phyloP scores from a whole-genome alignment of 345 rosid genomes.

The Psidium friedrichsthalianum region DNA sequence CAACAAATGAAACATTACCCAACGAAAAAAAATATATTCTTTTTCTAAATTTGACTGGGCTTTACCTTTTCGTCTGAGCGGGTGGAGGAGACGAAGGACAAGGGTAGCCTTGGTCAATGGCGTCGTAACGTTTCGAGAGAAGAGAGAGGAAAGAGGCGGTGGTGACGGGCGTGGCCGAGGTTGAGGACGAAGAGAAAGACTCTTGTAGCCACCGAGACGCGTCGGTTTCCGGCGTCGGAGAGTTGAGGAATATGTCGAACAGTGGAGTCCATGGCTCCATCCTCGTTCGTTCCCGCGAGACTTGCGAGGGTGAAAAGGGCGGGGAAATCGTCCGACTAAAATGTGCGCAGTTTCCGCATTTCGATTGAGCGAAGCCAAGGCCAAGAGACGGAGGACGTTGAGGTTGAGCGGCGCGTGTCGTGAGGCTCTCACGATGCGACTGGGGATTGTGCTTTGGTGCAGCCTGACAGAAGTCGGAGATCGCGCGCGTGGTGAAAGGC shows the following conservation, averaged over 20 bases:
- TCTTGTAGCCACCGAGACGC: slow-evolving; percentile 61
- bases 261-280: slow-evolving; percentile 72
- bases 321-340: neutral
- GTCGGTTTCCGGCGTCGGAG: slow-evolving; percentile 53
- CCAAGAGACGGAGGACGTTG: neutral
- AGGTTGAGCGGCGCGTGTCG: neutral
- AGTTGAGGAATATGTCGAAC: slow-evolving; percentile 43
- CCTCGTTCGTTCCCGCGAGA: neutral
- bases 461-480: neutral
- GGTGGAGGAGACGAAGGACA: slow-evolving; percentile 15
- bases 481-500: neutral
- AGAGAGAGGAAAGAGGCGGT: slow-evolving; percentile 50
- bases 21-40: neutral
- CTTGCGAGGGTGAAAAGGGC: neutral
- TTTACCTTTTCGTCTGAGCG: slow-evolving; percentile 24
- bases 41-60: neutral
- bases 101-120: slow-evolving; percentile 5
- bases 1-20: neutral
- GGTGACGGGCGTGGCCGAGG: slow-evolving; percentile 25
- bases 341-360: neutral
- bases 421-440: neutral
- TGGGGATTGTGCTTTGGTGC: neutral
- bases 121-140: slow-evolving; percentile 23
- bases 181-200: slow-evolving; percentile 20
- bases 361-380: neutral